Evolutionary conservation across 148 eudicot species (phyloP).

Genomic region (Oxyria digyna): DNA sequence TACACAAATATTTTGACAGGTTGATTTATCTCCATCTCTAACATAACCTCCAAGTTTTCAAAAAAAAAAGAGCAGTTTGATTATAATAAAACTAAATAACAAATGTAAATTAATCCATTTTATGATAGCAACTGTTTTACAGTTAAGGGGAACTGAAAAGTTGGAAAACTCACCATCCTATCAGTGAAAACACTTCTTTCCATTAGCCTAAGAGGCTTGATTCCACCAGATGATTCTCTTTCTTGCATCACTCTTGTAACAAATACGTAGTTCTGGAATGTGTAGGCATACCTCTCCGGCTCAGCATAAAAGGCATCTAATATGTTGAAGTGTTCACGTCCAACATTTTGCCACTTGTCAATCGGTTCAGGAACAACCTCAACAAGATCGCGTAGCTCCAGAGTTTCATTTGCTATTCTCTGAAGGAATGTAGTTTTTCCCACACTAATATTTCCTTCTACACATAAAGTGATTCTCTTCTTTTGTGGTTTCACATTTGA

Average conservation of each 20-base stretch:
- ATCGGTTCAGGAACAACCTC: conserved; percentile 95
- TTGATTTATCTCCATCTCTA: neutral
- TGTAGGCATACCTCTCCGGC: conserved; percentile 90
- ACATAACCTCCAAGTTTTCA: neutral
- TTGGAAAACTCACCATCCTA: conserved; percentile 56
- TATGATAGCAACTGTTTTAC: neutral
- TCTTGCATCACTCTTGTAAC: conserved; percentile 95
- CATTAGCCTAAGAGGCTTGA: conserved; percentile 90
- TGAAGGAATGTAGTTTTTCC: conserved; percentile 88
- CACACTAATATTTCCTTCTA: conserved; percentile 95
- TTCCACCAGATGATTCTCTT: conserved; percentile 76
- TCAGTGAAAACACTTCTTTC: conserved; percentile 98
- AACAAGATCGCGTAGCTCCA: conserved; percentile 84
- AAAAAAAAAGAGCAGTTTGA: neutral
- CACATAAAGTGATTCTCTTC: conserved; percentile 29
- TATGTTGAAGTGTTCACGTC: conserved; percentile 82
- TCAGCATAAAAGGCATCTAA: conserved; percentile 89
- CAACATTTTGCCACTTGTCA: conserved; percentile 92
- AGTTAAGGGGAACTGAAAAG: neutral
- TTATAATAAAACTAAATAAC: neutral
- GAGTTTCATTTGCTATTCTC: conserved; percentile 92
- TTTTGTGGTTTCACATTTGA: conserved; percentile 16
- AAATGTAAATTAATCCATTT: neutral
- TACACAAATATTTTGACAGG: neutral
- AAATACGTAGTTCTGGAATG: conserved; percentile 94